Conservation (phyloP, 345 rosid species). For the Turnera subulata region DNA sequence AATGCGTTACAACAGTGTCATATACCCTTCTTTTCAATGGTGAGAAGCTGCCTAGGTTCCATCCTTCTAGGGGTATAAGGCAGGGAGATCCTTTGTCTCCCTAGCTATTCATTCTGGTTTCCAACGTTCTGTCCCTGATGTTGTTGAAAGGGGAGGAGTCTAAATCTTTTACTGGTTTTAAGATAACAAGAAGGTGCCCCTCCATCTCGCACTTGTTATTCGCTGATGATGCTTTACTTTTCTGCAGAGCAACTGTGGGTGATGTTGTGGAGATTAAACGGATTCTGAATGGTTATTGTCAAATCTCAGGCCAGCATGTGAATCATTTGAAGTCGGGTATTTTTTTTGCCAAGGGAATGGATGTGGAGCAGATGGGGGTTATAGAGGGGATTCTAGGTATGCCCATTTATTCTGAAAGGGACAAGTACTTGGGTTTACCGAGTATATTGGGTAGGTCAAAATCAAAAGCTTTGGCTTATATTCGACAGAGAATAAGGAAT, state of each 20-base stretch:
- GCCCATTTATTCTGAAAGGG: background rate
- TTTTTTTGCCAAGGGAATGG: too few relatives aligned
- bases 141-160: background rate
- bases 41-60: too few relatives aligned
- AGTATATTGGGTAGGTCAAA: background rate
- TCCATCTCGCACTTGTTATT: background rate
- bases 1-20: background rate
- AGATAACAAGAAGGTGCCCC: background rate
- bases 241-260: background rate
- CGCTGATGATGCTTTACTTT: background rate
- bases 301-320: background rate
- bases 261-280: too few relatives aligned
- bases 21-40: too few relatives aligned
- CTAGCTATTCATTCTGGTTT: background rate
- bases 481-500: background rate
- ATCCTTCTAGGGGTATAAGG: too few relatives aligned
- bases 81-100: too few relatives aligned
- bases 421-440: background rate
- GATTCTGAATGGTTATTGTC: background rate
- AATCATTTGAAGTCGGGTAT: background rate
- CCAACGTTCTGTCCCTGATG: background rate
- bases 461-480: background rate
- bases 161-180: too few relatives aligned
- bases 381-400: background rate
- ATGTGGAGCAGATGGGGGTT: background rate